Evolutionary conservation across 2,329 filamentous ascomycete species (phyloP).

Genomic region (Verticillium nubilum): DNA sequence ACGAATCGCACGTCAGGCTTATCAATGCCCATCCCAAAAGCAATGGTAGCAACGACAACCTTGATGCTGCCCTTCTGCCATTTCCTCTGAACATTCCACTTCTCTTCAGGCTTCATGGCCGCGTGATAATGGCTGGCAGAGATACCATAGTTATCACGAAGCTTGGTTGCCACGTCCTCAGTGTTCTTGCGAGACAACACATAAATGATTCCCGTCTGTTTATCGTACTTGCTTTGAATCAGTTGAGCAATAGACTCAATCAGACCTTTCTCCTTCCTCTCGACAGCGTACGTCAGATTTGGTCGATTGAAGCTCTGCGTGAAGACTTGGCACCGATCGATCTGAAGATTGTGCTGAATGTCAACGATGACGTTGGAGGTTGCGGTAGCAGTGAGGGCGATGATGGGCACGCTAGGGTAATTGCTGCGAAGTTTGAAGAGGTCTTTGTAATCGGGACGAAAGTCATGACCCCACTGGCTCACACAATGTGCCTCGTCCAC

Average conservation of each 20-base stretch:
- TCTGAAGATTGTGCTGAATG: slow-evolving; percentile 85
- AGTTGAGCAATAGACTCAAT: slow-evolving; percentile 51
- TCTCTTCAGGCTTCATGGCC: slow-evolving; percentile 61
- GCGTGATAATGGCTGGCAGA: slow-evolving; percentile 84
- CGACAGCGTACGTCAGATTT: slow-evolving; percentile 86
- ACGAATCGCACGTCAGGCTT: slow-evolving; percentile 96
- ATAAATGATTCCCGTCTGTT: slow-evolving; percentile 86
- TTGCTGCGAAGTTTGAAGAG: slow-evolving; percentile 68
- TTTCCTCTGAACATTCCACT: slow-evolving; percentile 63
- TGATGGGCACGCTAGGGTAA: slow-evolving; percentile 78
- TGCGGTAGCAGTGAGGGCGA: slow-evolving; percentile 93
- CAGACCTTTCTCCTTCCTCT: slow-evolving; percentile 46
- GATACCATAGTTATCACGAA: slow-evolving; percentile 58
- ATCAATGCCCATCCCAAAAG: slow-evolving; percentile 99
- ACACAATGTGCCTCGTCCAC: slow-evolving; percentile 99
- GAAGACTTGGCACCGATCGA: slow-evolving; percentile 72
- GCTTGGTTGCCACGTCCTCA: slow-evolving; percentile 69
- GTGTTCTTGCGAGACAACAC: slow-evolving; percentile 81
- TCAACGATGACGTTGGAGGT: slow-evolving; percentile 90
- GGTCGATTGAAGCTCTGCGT: slow-evolving; percentile 96
- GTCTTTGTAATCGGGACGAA: slow-evolving; percentile 90
- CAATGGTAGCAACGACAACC: slow-evolving; percentile 95
- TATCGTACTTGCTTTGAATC: slow-evolving; percentile 64
- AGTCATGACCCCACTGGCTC: slow-evolving; percentile 98
- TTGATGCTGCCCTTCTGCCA: slow-evolving; percentile 81